Evolutionary conservation across 768 basidiomycete genomes (phyloP), one percentile per base, ranked within the genome.

Genomic region (Xanthoconium stramineum): DNA sequence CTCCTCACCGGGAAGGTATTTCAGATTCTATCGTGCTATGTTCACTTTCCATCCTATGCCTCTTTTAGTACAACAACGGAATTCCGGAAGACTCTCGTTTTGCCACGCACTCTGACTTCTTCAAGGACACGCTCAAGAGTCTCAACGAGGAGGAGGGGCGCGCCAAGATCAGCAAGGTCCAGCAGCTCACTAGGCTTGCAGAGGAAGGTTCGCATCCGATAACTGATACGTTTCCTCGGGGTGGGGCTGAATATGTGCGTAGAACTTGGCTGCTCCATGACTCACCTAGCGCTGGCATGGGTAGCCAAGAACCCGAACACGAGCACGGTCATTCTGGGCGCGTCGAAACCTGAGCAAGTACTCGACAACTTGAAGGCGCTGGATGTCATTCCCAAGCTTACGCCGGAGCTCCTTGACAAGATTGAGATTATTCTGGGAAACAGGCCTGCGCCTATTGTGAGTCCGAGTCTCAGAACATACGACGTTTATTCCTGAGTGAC

Each of bases 261-360:
- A 72, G 73, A 77, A 59, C 70, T 85, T n/a, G 79, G 72, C 14
- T 75, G 73, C 51, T 77, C 71, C 19, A 73, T 78, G 58, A 72
- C 78, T n/a, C 75, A 76, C 39, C 72, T 85, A 47, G 77, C 84
- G 2, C 72, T 85, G 54, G 84, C 84, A 20, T 85, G 83, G 83
- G 69, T 77, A 8, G 73, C 78, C 10, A 71, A 66, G 58, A 78
- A 83, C 65, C 75, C 77, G n/a, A 78, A 78, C 66, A 78, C 77
- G 42, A 72, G 74, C 52, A 78, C 75, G 17, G 72, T 79, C 50
- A 78, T 81, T 55, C 72, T 81, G 39, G 80, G 81, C 7, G 79
- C 78, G 5, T 74, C 78, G 39, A 80, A 73, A 58, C 74, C 77
- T 13, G 73, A 78, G 60, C 80, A 83, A 58, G 67, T 82, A 29